Evolutionary conservation across 106 monocot genomes (phyloP), one percentile per base, ranked within the genome.

Genomic region (Hemerocallis citrina): DNA sequence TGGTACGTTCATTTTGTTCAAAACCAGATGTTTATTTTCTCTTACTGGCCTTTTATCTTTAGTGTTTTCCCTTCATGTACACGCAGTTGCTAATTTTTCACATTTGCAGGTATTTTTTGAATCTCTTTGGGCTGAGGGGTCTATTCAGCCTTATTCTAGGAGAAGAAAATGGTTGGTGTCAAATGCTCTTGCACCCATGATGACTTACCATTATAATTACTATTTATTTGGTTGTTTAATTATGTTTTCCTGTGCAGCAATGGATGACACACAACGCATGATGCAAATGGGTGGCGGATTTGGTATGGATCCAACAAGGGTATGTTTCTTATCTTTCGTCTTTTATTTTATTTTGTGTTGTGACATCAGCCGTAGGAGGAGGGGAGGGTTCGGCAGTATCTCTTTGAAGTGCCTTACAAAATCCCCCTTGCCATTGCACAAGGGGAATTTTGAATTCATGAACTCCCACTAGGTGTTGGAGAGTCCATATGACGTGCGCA

Each of bases 261-360:
- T 72, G 62, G 98, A 98, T 77, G 98, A 98, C 59, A 81, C 98
- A 52, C 91, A 98, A 22, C 65, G 75, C 61, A 98, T 98, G 92
- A 98, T 98, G 98, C 98, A 98, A 63, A 98, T 98, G 98, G 71
- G 89, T 62, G 92, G 98, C n/a, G n/a, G n/a, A 59, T 82, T 98
- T 85, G 98, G 98, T 50, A 57, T 77, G 55, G 84, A 98, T 75
- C 61, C 98, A 34, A 44, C 90, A 50, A 84, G 69, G 98, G 90
- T 96, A 71, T 54, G 29, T 16, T 37, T 24, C 23, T 24, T 5
- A 33, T n/a, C n/a, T n/a, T n/a, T n/a, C n/a, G n/a, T n/a, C n/a
- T n/a, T n/a, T n/a, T n/a, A n/a, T n/a, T n/a, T n/a, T n/a, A n/a
- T n/a, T n/a, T n/a, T n/a, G n/a, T n/a, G n/a, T n/a, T n/a, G n/a